A percentile compares a stretch with the other conserved stretches of the same genome.
phyloP scores from a whole-genome alignment of 2,329 filamentous ascomycete genomes.

The Aspergillus eucalypticola region DNA sequence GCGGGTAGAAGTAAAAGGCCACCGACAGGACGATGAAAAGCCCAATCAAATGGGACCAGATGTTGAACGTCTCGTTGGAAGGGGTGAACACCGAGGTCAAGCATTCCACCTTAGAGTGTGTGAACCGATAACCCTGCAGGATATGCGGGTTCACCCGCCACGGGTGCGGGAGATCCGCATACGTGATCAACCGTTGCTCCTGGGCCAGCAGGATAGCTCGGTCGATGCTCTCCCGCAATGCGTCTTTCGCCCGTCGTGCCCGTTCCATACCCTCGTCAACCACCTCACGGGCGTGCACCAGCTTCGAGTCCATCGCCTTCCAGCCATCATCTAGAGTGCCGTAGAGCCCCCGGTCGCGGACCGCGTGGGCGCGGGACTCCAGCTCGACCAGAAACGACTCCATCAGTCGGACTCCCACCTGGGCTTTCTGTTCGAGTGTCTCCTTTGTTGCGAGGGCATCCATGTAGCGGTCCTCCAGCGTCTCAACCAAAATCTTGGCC shows the following conservation, averaged over 20 bases:
- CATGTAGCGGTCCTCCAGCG: slow-evolving; percentile 82
- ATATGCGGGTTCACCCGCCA: slow-evolving; percentile 98
- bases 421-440: slow-evolving; percentile 87
- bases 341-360: slow-evolving; percentile 74
- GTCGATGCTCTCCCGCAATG: slow-evolving; percentile 81
- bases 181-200: slow-evolving; percentile 79
- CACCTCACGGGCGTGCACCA: slow-evolving; percentile 72
- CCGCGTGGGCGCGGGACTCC: slow-evolving; percentile 76
- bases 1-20: slow-evolving; percentile 95
- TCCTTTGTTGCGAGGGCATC: slow-evolving; percentile 81
- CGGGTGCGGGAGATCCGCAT: slow-evolving; percentile 85
- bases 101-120: slow-evolving; percentile 86
- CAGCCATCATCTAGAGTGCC: slow-evolving; percentile 77
- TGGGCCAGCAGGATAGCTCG: slow-evolving; percentile 72
- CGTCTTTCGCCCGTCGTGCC: slow-evolving; percentile 78
- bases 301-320: slow-evolving; percentile 75
- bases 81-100: slow-evolving; percentile 78
- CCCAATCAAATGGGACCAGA: slow-evolving; percentile 93
- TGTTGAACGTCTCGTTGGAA: slow-evolving; percentile 95
- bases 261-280: slow-evolving; percentile 79
- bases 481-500: slow-evolving; percentile 88
- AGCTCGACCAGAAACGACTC: slow-evolving; percentile 84
- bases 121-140: slow-evolving; percentile 86
- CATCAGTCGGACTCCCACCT: slow-evolving; percentile 81
- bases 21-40: slow-evolving; percentile 83